Evolutionary conservation across 495 filamentous ascomycete species (phyloP).

Genomic region (Penicillium argentinense): DNA sequence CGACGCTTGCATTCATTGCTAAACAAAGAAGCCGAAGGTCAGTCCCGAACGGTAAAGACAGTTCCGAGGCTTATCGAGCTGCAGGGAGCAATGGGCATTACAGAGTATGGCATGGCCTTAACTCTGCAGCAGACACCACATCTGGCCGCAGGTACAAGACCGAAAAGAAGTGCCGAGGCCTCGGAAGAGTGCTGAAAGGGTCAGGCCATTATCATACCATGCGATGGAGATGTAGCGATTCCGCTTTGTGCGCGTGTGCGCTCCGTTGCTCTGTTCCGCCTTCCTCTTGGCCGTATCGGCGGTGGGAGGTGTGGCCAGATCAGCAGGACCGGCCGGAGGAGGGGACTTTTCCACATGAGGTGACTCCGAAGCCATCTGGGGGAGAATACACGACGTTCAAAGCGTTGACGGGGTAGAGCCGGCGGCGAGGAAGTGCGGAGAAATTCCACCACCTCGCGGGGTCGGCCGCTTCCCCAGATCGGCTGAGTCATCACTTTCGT

Average conservation of each 20-base stretch:
- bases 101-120: slow-evolving; percentile 9
- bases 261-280: slow-evolving; percentile 49
- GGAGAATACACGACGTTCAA: slow-evolving; percentile 1
- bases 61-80: neutral
- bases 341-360: slow-evolving; percentile 32
- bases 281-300: slow-evolving; percentile 47
- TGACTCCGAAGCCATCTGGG: slow-evolving; percentile 41
- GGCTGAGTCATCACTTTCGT: slow-evolving; percentile 23
- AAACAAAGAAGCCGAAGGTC: slow-evolving; percentile 6
- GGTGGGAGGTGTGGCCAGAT: slow-evolving; percentile 23
- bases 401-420: slow-evolving; percentile 13
- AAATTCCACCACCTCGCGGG: slow-evolving; percentile 44
- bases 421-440: slow-evolving; percentile 39
- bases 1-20: slow-evolving; percentile 89
- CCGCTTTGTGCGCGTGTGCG: slow-evolving; percentile 51
- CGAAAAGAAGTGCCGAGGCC: neutral
- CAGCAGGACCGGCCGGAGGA: slow-evolving; percentile 22
- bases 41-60: slow-evolving; percentile 12
- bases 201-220: slow-evolving; percentile 59
- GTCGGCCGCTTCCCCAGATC: slow-evolving; percentile 42
- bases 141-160: neutral
- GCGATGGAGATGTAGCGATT: slow-evolving; percentile 88
- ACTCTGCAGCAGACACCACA: slow-evolving; percentile 2
- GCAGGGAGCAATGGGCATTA: neutral
- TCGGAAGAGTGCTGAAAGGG: slow-evolving; percentile 1